phyloP scores from a whole-genome alignment of 305 asterid species.

The Caryopteris hybrid region DNA sequence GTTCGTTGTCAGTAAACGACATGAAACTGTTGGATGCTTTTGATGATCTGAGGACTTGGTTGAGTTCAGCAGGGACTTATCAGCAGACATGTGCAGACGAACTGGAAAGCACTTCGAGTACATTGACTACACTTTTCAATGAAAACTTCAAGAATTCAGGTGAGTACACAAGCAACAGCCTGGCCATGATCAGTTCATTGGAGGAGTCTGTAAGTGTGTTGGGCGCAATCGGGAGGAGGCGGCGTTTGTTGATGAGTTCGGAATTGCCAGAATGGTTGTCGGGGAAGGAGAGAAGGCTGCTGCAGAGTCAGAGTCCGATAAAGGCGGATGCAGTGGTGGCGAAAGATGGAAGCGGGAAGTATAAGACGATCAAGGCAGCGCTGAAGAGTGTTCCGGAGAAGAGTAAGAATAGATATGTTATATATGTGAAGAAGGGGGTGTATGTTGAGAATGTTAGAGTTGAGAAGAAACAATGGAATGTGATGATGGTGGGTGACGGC shows the following conservation, averaged over 20 bases:
- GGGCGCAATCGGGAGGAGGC: conserved; percentile 31
- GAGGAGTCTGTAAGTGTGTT: conserved; percentile 23
- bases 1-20: conserved; percentile 28
- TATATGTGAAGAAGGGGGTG: conserved; percentile 69
- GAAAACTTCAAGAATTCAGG: conserved; percentile 37
- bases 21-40: conserved; percentile 19
- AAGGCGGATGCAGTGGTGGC: conserved; percentile 72
- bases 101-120: conserved; percentile 13
- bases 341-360: conserved; percentile 65
- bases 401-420: conserved; percentile 59
- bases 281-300: conserved; percentile 42
- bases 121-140: neutral
- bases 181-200: conserved; percentile 40
- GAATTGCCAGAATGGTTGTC: conserved; percentile 45
- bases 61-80: conserved; percentile 54
- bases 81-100: conserved; percentile 58
- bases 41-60: conserved; percentile 52
- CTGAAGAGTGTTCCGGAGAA: conserved; percentile 61
- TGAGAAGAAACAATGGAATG: conserved; percentile 68
- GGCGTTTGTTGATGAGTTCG: conserved; percentile 52
- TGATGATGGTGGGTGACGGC: conserved; percentile 84
- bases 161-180: conserved; percentile 55
- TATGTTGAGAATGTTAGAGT: conserved; percentile 64
- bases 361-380: conserved; percentile 57
- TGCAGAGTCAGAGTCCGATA: conserved; percentile 34